Base-by-base conservation (phyloP, 306 rosid species). In the Lathyrus tuberosus region DNA sequence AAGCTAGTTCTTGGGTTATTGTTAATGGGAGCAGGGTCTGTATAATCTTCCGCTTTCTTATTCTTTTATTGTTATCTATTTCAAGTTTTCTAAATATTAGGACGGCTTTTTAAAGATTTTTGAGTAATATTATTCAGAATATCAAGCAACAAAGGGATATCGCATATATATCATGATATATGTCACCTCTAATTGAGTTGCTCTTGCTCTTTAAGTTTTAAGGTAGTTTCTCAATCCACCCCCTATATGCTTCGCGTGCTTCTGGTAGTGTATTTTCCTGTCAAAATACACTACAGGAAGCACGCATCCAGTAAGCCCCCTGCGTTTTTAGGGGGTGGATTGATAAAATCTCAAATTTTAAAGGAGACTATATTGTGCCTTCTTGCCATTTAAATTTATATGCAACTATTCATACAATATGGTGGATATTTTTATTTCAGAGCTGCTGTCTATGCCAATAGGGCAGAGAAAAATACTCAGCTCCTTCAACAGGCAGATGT, bases 21-120 rank as follows among this genome's bases (percentile, higher is more conserved):
- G 66, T 82, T 95, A 59, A 79, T 83, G 76, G 99, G 99, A 78
- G 89, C 89, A 74, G 97, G 99, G 99, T 95, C 76, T 70, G 97
- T 78, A 65, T 57, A 38, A 77, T 56, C 22, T 78, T 71, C 42
- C 76, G 51, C 41, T 49, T 67, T 74, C 71, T 77, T 71, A 33
- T 80, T 73, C 73, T 49, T 62, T 37, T 80, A 33, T 66, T 54
- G 54, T 70, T n/a, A 6, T 57, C 17, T 80, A 30, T 31, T 72
- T 68, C 44, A 51, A 69, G 46, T 13, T n/a, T 63, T 67, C 72
- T 66, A 33, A 70, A 69, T 61, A 52, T 42, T 64, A 74, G 7
- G 54, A 61, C 47, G 75, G 18, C 43, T 54, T 62, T 60, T 69
- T 44, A 43, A 15, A 43, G 20, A 8, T 65, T 63, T 71, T 10